Evolutionary conservation across 495 filamentous ascomycete genomes (phyloP).

Genomic region (Elaphomyces granulatus): DNA sequence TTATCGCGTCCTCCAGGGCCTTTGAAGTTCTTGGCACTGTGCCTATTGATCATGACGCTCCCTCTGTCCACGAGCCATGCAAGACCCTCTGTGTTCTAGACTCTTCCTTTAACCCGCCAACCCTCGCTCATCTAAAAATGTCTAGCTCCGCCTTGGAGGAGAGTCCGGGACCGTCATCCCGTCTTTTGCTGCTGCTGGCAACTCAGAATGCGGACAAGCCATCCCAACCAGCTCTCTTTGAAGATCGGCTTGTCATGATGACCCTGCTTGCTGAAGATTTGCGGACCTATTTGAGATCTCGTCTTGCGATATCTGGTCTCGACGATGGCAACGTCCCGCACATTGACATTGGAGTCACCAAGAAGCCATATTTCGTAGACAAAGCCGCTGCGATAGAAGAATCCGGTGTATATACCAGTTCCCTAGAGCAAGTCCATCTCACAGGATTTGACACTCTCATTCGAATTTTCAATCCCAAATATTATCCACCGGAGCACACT

Average conservation of each 20-base stretch:
- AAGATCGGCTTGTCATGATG: slow-evolving; percentile 80
- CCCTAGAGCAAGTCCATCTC: slow-evolving; percentile 57
- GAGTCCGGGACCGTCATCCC: slow-evolving; percentile 20
- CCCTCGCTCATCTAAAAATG: slow-evolving; percentile 66
- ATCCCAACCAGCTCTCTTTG: slow-evolving; percentile 65
- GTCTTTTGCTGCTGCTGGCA: slow-evolving; percentile 68
- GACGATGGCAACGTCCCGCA: slow-evolving; percentile 16
- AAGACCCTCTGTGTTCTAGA: slow-evolving; percentile 70
- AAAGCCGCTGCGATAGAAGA: slow-evolving; percentile 57
- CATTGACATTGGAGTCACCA: slow-evolving; percentile 73
- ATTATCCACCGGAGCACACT: slow-evolving; percentile 50
- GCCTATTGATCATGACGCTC: slow-evolving; percentile 13
- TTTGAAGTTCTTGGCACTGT: slow-evolving; percentile 48
- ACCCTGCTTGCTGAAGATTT: slow-evolving; percentile 58
- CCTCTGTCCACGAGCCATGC: slow-evolving; percentile 10
- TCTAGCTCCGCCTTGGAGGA: slow-evolving; percentile 48
- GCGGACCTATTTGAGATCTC: slow-evolving; percentile 16
- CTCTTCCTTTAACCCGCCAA: slow-evolving; percentile 92
- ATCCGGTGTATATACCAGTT: slow-evolving; percentile 32
- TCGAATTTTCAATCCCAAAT: slow-evolving; percentile 68
- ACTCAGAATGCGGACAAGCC: slow-evolving; percentile 92
- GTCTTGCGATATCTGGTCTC: background rate
- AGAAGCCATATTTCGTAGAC: slow-evolving; percentile 69
- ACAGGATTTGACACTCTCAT: slow-evolving; percentile 80
- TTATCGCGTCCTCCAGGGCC: slow-evolving; percentile 37